Evolutionary conservation across 2,329 filamentous ascomycete genomes (phyloP), one percentile per base, ranked within the genome.

Genomic region (Seiridium cupressi): DNA sequence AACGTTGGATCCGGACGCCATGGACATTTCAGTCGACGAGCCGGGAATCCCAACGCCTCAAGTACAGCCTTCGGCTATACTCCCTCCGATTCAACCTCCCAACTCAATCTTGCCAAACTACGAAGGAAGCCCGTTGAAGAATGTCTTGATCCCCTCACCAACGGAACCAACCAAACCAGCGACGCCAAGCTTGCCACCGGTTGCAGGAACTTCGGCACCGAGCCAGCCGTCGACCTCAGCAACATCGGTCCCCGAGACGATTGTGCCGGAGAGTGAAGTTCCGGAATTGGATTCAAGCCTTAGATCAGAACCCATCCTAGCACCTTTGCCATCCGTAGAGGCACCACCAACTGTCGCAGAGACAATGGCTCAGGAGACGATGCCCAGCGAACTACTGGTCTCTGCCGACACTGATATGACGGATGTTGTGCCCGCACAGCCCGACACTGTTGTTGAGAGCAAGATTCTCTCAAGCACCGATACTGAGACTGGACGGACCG

Each of bases 121-220:
- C 3, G 81, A 83, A 63, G 82, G 81, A 3, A 85, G 82, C 57
- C 82, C 82, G 0, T 69, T 84, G 26, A 84, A 84, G 70, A 81
- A 84, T 54, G 80, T 83, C 42, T 72, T 81, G 35, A 61, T 81
- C 13, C 76, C 74, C 8, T 82, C 81, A 8, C 79, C 81, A 0
- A 77, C 76, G 1, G 76, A 79, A 8, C 79, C 81, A 0, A 77
- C 76, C 1, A 76, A 79, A 26, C 66, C 73, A 13, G 62, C 34
- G 35, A 10, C 64, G 18, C 63, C 66, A 6, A 68, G 69, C 13
- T 55, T 66, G 4, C 49, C 63, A 7, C 60, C 62, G n/a, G 60
- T 59, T 18, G 31, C 38, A 61, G 57, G 62, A 61, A 13, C 57
- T 56, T n/a, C 5, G 46, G 8, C 51, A 57, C 13, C 40, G 46